phyloP scores from a whole-genome alignment of 2,329 filamentous ascomycete species.

The Colletotrichum musicola region DNA sequence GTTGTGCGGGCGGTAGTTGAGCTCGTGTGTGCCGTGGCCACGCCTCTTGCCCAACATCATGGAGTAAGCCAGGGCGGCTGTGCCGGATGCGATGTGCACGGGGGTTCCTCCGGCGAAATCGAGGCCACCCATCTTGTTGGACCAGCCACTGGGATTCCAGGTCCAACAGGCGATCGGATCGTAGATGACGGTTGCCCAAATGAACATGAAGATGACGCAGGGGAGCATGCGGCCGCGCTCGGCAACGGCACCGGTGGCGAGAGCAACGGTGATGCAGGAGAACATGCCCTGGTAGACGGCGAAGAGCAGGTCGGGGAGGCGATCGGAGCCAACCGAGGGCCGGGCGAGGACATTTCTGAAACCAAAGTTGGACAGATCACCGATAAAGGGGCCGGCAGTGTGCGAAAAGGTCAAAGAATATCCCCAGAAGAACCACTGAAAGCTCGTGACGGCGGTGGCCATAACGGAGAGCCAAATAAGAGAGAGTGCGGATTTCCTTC shows the following conservation, averaged over 20 bases:
- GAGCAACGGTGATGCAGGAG: conserved; percentile 85
- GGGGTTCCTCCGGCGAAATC: conserved; percentile 93
- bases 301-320: conserved; percentile 86
- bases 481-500: conserved; percentile 89
- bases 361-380: conserved; percentile 83
- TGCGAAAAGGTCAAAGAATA: conserved; percentile 88
- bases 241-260: conserved; percentile 86
- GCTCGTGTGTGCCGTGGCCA: conserved; percentile 86
- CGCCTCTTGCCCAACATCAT: conserved; percentile 90
- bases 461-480: conserved; percentile 93
- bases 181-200: conserved; percentile 92
- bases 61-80: conserved; percentile 88
- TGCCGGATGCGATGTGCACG: conserved; percentile 88
- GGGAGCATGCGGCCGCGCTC: conserved; percentile 91
- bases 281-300: conserved; percentile 92
- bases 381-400: conserved; percentile 80
- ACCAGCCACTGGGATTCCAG: conserved; percentile 89
- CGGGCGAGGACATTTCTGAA: conserved; percentile 80
- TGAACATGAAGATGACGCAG: conserved; percentile 91
- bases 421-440: conserved; percentile 97
- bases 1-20: conserved; percentile 94
- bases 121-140: conserved; percentile 81
- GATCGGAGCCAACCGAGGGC: conserved; percentile 79
- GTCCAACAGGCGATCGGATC: conserved; percentile 96
- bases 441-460: conserved; percentile 84